These are phyloP conservation scores for Pyrus communis DNA, from an alignment of 306 rosid genomes.

Conservation along the genomic window DNA sequence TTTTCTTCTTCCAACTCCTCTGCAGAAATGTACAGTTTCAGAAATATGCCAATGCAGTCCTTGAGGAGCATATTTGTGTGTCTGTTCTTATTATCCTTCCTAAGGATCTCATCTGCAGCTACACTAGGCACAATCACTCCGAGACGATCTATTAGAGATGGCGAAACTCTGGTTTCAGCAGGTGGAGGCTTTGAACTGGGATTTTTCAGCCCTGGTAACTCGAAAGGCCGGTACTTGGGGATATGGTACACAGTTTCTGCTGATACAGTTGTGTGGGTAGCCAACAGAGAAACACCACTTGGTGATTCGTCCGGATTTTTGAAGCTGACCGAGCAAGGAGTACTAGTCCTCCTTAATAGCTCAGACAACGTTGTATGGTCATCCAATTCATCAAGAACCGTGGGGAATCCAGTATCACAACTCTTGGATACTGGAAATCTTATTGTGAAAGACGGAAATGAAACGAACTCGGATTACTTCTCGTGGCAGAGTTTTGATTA, in stretches of 20 bases:
- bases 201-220: constrained; percentile 9
- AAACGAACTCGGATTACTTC: background rate
- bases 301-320: constrained; percentile 12
- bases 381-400: constrained; percentile 21
- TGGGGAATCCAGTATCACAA: constrained; percentile 6
- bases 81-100: background rate
- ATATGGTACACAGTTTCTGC: constrained; percentile 8
- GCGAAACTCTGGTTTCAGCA: constrained; percentile 2
- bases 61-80: background rate
- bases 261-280: constrained; percentile 7
- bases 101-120: background rate
- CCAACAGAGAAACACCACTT: constrained; percentile 14
- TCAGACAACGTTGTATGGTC: constrained; percentile 22
- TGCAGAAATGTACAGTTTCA: background rate
- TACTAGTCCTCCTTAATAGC: constrained; percentile 19
- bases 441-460: constrained; percentile 15
- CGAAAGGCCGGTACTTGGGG: constrained; percentile 6
- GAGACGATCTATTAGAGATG: background rate
- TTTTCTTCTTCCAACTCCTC: background rate
- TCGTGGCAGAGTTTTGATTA: constrained; percentile 38
- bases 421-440: constrained; percentile 31
- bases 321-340: constrained; percentile 2
- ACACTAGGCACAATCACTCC: background rate
- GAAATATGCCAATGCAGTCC: background rate
- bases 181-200: constrained; percentile 13